These are phyloP conservation scores for Coniophora puteana DNA, from an alignment of 1,284 basidiomycete genomes.

Conservation along the genomic window DNA sequence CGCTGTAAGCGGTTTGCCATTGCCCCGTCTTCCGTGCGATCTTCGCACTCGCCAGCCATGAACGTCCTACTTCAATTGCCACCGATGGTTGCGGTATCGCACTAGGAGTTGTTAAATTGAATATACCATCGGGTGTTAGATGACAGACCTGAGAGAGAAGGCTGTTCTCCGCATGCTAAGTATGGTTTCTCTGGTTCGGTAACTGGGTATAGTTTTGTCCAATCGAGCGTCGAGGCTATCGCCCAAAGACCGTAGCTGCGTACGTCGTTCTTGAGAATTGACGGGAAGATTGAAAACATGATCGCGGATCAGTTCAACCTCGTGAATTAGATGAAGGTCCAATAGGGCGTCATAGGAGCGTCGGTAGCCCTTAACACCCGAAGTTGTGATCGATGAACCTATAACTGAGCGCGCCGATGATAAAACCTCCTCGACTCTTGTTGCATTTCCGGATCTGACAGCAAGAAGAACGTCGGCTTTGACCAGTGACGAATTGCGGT, in stretches of 20 bases:
- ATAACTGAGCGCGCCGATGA: conserved; percentile 71
- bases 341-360: conserved; percentile 86
- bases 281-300: conserved; percentile 34
- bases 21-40: conserved; percentile 95
- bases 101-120: conserved; percentile 10
- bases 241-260: conserved; percentile 24
- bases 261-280: conserved; percentile 32
- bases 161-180: conserved; percentile 89
- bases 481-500: conserved; percentile 61
- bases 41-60: conserved; percentile 93
- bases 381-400: conserved; percentile 80
- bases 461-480: conserved; percentile 84
- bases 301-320: conserved; percentile 78
- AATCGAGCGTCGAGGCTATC: conserved; percentile 55
- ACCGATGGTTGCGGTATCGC: conserved; percentile 32
- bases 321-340: conserved; percentile 86
- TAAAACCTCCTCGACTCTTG: conserved; percentile 49
- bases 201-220: conserved; percentile 82
- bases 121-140: conserved; percentile 1
- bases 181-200: conserved; percentile 88
- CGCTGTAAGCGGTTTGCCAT: conserved; percentile 96
- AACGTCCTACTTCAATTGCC: conserved; percentile 68
- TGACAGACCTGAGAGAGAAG: conserved; percentile 63
- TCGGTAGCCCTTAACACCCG: conserved; percentile 78
- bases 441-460: conserved; percentile 56